Evolutionary conservation across 768 basidiomycete species (phyloP), one percentile per base, ranked within the genome.

Genomic region (Heimioporus sp.): DNA sequence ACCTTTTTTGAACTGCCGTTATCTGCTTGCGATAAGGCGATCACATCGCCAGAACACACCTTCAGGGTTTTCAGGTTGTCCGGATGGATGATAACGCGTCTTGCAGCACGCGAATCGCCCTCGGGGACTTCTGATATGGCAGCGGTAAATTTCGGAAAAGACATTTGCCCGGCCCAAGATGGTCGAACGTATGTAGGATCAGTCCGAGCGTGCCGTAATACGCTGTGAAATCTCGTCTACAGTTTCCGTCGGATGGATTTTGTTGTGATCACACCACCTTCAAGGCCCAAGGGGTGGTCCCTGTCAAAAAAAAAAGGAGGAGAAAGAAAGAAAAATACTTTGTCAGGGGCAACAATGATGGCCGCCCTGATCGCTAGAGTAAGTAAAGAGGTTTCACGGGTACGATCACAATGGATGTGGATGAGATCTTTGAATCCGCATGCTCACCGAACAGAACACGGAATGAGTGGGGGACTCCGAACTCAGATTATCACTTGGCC

Each of bases 11-110:
- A 50, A 43, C 30, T 47, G 55, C 51, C 57, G 65, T 58, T 67
- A 65, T 75, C 72, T 44, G 59, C 69, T 28, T 68, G 70, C 43
- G 74, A 72, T 65, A 92, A 61, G 55, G 77, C 80, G 47, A 90
- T 68, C 31, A 85, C 71, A 65, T 92, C 90, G 15, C 87, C 87
- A 35, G 89, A 86, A 48, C 73, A 80, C 10, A 86, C 62, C 68
- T 81, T 88, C 31, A 78, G 65, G 21, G 73, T 61, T 65, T 85
- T 89, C 46, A 90, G 64, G 39, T 74, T 63, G 43, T 88, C 86
- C 48, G 78, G 69, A 63, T 85, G 81, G 57, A 90, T 66, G 63
- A 82, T 69, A 65, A 92, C 66, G 59, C 86, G 85, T 60, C 82
- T 78, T 30, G 76, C 75, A 49, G 81, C 77, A 60, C 85, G 85